These are phyloP conservation scores for Colletotrichum siamense DNA, from an alignment of 2,329 filamentous ascomycete genomes.

Conservation along the genomic window DNA sequence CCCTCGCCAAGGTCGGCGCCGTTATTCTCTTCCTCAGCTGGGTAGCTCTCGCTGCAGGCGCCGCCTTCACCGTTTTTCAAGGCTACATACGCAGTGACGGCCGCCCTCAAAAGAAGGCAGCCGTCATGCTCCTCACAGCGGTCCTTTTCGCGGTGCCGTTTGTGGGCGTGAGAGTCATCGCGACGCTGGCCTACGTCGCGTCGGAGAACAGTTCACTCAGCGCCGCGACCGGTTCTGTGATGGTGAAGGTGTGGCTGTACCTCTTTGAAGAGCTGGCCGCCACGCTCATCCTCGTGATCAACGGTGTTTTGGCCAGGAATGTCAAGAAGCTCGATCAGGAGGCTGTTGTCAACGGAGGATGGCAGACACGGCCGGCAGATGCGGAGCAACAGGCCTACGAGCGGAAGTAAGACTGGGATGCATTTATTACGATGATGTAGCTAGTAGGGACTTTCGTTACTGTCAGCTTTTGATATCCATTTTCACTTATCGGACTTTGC, in stretches of 20 bases:
- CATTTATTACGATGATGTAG: neutral
- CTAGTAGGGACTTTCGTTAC: neutral
- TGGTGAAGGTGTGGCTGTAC: neutral
- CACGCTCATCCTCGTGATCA: neutral
- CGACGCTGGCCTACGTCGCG: neutral
- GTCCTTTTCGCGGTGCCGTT: neutral
- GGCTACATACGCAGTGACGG: neutral
- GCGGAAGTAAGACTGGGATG: neutral
- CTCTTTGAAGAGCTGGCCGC: neutral
- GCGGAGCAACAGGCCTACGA: neutral
- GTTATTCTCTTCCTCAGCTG: neutral
- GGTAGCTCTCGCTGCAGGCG: neutral
- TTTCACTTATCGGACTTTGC: neutral
- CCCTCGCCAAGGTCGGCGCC: neutral
- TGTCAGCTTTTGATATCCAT: neutral
- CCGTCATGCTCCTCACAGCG: neutral
- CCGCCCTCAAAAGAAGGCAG: neutral
- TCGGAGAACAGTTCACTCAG: neutral
- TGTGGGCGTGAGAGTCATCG: neutral
- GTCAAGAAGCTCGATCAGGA: neutral
- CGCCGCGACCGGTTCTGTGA: neutral
- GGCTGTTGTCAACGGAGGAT: neutral
- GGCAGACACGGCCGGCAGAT: neutral
- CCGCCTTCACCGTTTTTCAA: neutral
- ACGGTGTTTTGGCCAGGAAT: neutral